Conservation (phyloP, 371 early-diverging fungal species). For the Apophysomyces ossiformis region DNA sequence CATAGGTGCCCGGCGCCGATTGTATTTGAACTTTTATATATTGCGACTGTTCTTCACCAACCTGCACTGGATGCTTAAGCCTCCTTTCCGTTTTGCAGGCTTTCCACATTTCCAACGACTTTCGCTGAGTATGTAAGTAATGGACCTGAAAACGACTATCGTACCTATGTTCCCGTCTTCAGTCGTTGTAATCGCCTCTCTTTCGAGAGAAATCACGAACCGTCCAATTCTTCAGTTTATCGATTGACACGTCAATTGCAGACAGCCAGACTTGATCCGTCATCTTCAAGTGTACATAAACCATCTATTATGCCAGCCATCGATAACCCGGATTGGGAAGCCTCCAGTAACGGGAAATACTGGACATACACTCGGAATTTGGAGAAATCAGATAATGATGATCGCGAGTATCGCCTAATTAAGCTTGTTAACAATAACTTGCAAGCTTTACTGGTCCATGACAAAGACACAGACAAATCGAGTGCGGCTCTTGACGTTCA, state of each 20-base stretch:
- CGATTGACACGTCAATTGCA: conserved; percentile 9
- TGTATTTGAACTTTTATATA: neutral
- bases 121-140: neutral
- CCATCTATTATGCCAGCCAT: conserved; percentile 1
- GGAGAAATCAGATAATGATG: conserved; percentile 73
- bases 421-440: conserved; percentile 77
- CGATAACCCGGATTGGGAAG: conserved; percentile 38
- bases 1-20: neutral
- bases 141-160: neutral
- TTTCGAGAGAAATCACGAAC: neutral
- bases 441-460: conserved; percentile 82
- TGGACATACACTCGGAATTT: conserved; percentile 50
- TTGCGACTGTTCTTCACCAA: neutral
- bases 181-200: conserved; percentile 2
- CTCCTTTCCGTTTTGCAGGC: conserved; percentile 9
- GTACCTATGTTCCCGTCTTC: neutral
- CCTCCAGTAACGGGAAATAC: conserved; percentile 35
- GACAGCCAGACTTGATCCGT: conserved; percentile 3
- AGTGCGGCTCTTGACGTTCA: conserved; percentile 92
- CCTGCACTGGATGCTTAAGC: conserved; percentile 8
- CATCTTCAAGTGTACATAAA: neutral
- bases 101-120: neutral
- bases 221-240: neutral
- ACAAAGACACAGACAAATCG: conserved; percentile 84
- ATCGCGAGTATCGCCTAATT: conserved; percentile 82